Conservation (phyloP, 345 rosid species). For the Euphorbia tirucalli region DNA sequence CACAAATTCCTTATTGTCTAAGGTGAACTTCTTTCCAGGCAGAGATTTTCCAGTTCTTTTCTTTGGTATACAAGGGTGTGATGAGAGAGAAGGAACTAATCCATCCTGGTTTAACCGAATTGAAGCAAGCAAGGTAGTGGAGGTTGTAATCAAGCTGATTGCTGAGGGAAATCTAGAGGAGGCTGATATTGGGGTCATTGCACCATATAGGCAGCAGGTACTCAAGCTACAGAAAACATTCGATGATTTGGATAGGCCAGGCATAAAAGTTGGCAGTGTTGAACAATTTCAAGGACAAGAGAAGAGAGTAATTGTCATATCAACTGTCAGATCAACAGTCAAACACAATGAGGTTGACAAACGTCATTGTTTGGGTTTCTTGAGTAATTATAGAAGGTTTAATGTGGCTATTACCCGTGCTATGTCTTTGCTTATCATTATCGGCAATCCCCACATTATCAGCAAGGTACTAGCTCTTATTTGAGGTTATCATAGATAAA, state of each 20-base stretch:
- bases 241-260: conserved; percentile 55
- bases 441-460: conserved; percentile 32
- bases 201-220: conserved; percentile 94
- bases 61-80: conserved; percentile 92
- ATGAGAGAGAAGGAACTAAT: conserved; percentile 93
- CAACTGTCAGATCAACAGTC: conserved; percentile 81
- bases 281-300: conserved; percentile 99
- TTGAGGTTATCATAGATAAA: background rate
- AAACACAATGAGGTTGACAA: conserved; percentile 29
- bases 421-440: conserved; percentile 22
- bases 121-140: conserved; percentile 84
- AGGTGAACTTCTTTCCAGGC: conserved; percentile 44
- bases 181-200: conserved; percentile 75
- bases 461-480: conserved; percentile 16
- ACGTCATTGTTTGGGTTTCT: conserved; percentile 23
- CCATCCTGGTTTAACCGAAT: conserved; percentile 95
- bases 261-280: conserved; percentile 86
- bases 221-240: conserved; percentile 66
- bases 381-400: conserved; percentile 30
- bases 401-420: conserved; percentile 36
- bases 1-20: conserved; percentile 20
- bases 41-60: conserved; percentile 74
- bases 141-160: conserved; percentile 51
- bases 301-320: conserved; percentile 67
- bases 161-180: conserved; percentile 43